Percentiles rank a stretch among this genome's conserved stretches.
These are phyloP conservation scores for Testicularia cyperi DNA, from an alignment of 1,284 basidiomycete species.

Conservation along the genomic window DNA sequence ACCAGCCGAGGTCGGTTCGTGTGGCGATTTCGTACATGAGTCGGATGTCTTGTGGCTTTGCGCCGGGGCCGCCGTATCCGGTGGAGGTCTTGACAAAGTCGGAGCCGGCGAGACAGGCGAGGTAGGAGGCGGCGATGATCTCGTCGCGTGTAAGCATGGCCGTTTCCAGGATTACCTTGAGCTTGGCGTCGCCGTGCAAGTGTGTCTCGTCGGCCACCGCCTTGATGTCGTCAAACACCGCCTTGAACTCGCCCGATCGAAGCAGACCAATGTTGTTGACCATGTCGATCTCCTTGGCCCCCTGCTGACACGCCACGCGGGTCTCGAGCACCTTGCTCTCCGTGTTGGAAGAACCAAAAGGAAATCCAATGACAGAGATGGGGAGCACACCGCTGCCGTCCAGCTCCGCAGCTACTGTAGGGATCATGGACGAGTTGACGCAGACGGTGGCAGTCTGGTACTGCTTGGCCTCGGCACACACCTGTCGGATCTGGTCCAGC, in stretches of 20 bases:
- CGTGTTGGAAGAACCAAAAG: slow-evolving; percentile 38
- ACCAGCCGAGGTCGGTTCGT: slow-evolving; percentile 10
- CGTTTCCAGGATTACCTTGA: slow-evolving; percentile 54
- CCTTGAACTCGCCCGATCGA: slow-evolving; percentile 18
- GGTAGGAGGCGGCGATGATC: slow-evolving; percentile 36
- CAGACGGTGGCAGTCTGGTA: slow-evolving; percentile 45
- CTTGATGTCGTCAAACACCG: slow-evolving; percentile 38
- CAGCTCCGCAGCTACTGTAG: slow-evolving; percentile 65
- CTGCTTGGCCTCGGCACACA: slow-evolving; percentile 40
- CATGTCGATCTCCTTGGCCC: slow-evolving; percentile 55
- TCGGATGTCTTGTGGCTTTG: slow-evolving; percentile 40
- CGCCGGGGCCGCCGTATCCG: slow-evolving; percentile 49
- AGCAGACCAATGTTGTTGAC: slow-evolving; percentile 53
- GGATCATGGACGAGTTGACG: slow-evolving; percentile 48
- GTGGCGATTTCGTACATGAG: slow-evolving; percentile 46
- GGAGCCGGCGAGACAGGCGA: slow-evolving; percentile 45
- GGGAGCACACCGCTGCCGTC: slow-evolving; percentile 22
- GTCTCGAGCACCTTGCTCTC: slow-evolving; percentile 44
- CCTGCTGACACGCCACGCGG: slow-evolving; percentile 20
- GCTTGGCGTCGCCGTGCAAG: slow-evolving; percentile 14
- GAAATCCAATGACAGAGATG: slow-evolving; percentile 44
- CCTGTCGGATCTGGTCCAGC: slow-evolving; percentile 23
- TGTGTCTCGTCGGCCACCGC: slow-evolving; percentile 37
- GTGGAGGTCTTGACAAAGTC: slow-evolving; percentile 55
- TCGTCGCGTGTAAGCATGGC: slow-evolving; percentile 38